Base-by-base conservation (phyloP, 306 rosid species). In the Acacia crassicarpa region DNA sequence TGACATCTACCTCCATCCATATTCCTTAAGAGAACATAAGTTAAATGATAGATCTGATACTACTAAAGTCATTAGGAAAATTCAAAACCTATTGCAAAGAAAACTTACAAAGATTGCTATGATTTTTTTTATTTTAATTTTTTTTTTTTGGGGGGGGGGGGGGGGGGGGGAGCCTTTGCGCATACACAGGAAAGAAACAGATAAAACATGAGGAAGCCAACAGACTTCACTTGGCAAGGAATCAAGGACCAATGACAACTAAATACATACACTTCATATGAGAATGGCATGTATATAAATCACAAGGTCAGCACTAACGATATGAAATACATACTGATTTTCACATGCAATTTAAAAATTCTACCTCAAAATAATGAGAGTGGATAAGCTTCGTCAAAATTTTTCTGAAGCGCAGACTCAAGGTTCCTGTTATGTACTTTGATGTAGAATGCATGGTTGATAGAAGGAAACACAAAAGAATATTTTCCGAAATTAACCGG, bases 291-390 rank as follows among this genome's bases (percentile, higher is more conserved):
- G 76, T 67, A 80, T 56, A 74, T 44, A 78, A 41, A 83, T n/a
- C 9, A 56, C 74, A 38, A 61, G 59, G 70, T 79, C 83, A 79
- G 51, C 4, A 15, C 48, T 49, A 6, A 72, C 9, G 74, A 30
- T 19, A 23, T 45, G 69, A 40, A 78, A 65, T 68, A 67, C 74
- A 77, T 54, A 51, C 61, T 69, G 74, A 35, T 30, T 41, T 68
- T 73, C 59, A 74, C 67, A 27, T 30, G 45, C 49, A 76, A 59
- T 73, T 48, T 65, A 70, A 86, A 78, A 66, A 67, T 9, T 79
- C 35, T 90, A 95, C 99, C 99, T 93, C 91, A 88, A 96, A 96
- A 90, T 96, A 96, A 85, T 93, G 96, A 78, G 97, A 83, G 83
- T 96, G 99, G 75, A 96, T 91, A 72, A 91, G 93, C 81, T 89